These are phyloP conservation scores for Fusarium beomiforme DNA, from an alignment of 2,329 filamentous ascomycete species.

Conservation along the genomic window DNA sequence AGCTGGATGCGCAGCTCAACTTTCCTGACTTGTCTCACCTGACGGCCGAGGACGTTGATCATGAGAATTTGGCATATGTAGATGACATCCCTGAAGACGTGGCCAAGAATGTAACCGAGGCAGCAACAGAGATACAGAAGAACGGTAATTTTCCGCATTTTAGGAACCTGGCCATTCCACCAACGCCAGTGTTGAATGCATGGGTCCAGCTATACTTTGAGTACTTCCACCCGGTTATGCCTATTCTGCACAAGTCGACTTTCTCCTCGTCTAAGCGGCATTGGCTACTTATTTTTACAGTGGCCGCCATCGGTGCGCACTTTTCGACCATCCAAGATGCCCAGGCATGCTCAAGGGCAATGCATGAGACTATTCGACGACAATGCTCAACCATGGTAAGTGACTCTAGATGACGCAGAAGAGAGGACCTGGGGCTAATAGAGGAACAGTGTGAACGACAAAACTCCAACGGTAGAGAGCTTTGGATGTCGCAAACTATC, in stretches of 20 bases:
- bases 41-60: background rate
- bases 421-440: background rate
- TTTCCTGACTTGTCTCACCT: background rate
- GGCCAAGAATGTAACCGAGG: background rate
- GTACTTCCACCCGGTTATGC: background rate
- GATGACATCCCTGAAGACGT: background rate
- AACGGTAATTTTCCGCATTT: background rate
- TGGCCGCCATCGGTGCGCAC: constrained; percentile 1
- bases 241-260: background rate
- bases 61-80: constrained; percentile 1
- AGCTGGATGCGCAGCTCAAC: background rate
- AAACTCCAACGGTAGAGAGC: background rate
- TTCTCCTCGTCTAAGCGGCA: constrained; percentile 1
- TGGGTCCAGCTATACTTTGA: constrained; percentile 10
- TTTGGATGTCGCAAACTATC: constrained; percentile 9
- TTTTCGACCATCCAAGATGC: background rate
- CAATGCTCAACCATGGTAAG: background rate
- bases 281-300: constrained; percentile 3
- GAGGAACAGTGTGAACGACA: background rate
- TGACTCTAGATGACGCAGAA: background rate
- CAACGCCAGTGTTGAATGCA: background rate
- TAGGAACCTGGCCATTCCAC: background rate
- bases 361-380: constrained; percentile 2
- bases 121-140: background rate
- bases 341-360: background rate